A percentile compares a stretch with the other conserved stretches of the same genome.
These are phyloP conservation scores for Tuber borchii DNA, from an alignment of 495 filamentous ascomycete species.

Conservation along the genomic window DNA sequence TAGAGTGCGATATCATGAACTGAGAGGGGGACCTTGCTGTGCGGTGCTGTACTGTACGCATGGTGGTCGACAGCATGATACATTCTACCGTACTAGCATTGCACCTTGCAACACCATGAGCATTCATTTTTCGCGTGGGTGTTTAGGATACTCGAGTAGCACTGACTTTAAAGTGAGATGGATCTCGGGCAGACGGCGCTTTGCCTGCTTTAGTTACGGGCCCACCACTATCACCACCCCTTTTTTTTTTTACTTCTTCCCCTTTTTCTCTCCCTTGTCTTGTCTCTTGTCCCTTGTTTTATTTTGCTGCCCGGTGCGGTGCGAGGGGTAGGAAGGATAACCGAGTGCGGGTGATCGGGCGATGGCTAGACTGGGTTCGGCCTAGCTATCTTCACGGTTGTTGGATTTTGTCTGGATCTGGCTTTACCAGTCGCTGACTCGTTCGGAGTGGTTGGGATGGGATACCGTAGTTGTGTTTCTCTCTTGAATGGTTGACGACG, in stretches of 20 bases:
- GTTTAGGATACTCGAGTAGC: not conserved
- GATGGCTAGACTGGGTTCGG: not conserved
- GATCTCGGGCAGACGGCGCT: not conserved
- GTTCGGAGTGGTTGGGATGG: not conserved
- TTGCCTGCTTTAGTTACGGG: not conserved
- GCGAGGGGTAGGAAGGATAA: not conserved
- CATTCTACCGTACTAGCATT: not conserved
- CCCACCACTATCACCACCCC: not conserved
- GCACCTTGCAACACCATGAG: not conserved
- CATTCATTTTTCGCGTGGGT: not conserved
- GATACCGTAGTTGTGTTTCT: not conserved
- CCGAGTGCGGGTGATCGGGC: constrained; percentile 4
- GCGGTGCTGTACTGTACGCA: not conserved
- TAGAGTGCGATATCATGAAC: too few relatives aligned
- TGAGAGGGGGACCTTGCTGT: not conserved
- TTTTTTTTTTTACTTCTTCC: not conserved
- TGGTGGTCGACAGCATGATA: not conserved
- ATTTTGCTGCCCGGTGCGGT: not conserved
- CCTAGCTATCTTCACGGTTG: not conserved
- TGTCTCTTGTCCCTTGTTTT: not conserved
- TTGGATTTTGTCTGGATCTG: not conserved
- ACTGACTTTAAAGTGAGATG: not conserved
- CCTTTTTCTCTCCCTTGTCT: not conserved
- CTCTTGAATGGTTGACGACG: not conserved
- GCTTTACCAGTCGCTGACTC: not conserved